Evolutionary conservation across 306 rosid genomes (phyloP).

Genomic region (Datisca glomerata): DNA sequence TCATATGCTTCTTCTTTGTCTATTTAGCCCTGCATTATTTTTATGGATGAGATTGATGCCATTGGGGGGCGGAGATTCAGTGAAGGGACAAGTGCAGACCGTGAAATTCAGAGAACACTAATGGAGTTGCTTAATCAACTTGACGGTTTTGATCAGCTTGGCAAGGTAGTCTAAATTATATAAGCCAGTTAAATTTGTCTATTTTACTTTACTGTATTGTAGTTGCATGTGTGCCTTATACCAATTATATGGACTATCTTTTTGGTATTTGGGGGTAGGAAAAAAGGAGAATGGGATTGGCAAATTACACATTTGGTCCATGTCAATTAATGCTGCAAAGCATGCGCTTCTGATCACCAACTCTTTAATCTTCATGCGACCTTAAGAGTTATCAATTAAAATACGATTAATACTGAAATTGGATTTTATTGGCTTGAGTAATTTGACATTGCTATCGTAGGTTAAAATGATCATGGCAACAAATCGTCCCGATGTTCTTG

Average conservation of each 20-base stretch:
- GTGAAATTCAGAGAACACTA: constrained; percentile 93
- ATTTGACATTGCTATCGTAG: no score
- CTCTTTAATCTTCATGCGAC: no score
- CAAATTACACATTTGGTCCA: no score
- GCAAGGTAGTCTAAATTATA: constrained; percentile 46
- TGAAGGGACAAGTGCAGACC: constrained; percentile 97
- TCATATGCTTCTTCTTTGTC: constrained; percentile 8
- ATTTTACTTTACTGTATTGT: constrained; percentile 2
- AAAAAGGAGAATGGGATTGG: no score
- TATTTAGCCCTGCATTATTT: constrained; percentile 90
- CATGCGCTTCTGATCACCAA: no score
- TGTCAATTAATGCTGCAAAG: no score
- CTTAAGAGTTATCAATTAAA: no score
- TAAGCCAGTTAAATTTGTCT: neutral
- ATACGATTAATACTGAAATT: no score
- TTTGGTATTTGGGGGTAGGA: no score
- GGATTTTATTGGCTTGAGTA: no score
- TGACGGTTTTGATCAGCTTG: constrained; percentile 97
- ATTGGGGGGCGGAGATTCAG: constrained; percentile 98
- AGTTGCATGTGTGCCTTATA: no score
- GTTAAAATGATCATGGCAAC: constrained; percentile 99
- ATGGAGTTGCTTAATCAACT: constrained; percentile 96
- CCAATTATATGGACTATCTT: no score
- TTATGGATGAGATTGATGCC: constrained; percentile 99
- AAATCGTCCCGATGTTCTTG: constrained; percentile 87